Conservation (phyloP, 2,329 filamentous ascomycete species). For the Aaosphaeria pasadenensis region DNA sequence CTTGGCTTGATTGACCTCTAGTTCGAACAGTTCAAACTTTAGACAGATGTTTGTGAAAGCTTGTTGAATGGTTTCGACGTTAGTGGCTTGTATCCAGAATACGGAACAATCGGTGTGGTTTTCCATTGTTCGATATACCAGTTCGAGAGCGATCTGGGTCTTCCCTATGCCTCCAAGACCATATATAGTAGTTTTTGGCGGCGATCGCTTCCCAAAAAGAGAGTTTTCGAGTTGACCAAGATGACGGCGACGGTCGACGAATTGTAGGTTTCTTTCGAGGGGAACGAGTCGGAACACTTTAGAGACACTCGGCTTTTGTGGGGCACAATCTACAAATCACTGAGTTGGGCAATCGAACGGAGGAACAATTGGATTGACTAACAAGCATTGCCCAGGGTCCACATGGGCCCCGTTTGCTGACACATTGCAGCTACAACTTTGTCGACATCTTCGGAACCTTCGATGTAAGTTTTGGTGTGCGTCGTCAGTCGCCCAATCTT, state of each 20-base stretch:
- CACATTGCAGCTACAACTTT: too few species aligned
- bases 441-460: too few species aligned
- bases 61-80: constrained; percentile 15
- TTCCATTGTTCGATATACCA: constrained; percentile 35
- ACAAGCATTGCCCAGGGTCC: too few species aligned
- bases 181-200: constrained; percentile 4
- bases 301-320: too few species aligned
- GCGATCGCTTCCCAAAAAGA: constrained; percentile 2
- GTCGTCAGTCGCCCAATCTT: too few species aligned
- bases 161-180: constrained; percentile 10
- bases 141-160: constrained; percentile 22
- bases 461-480: too few species aligned
- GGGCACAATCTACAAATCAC: too few species aligned
- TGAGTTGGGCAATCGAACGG: too few species aligned
- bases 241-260: constrained; percentile 3
- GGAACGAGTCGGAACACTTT: constrained; percentile 4
- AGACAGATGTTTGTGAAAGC: constrained; percentile 4
- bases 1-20: constrained; percentile 26
- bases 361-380: too few species aligned
- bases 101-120: constrained; percentile 7
- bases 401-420: too few species aligned
- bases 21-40: constrained; percentile 1
- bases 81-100: constrained; percentile 11
- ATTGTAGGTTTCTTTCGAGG: constrained; percentile 3
- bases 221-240: constrained; percentile 4